phyloP scores from a whole-genome alignment of 179 eudicot species.

The Silene coronaria region DNA sequence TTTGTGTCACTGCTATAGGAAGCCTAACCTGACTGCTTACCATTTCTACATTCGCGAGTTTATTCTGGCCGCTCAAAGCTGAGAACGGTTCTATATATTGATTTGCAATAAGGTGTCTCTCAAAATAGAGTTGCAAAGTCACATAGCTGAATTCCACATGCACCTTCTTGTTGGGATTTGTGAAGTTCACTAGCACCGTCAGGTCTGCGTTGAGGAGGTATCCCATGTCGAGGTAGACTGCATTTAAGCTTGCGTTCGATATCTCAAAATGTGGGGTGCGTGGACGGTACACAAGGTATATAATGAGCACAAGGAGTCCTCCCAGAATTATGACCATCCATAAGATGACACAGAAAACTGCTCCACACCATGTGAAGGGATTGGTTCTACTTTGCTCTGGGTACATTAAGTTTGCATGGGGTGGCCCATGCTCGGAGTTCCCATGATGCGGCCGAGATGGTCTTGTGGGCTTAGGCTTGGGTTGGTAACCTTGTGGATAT shows the following conservation, averaged over 20 bases:
- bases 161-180: slow-evolving; percentile 67
- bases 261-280: slow-evolving; percentile 59
- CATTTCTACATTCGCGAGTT: slow-evolving; percentile 51
- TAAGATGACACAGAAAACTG: slow-evolving; percentile 53
- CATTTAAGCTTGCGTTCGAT: slow-evolving; percentile 51
- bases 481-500: neutral
- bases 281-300: slow-evolving; percentile 65
- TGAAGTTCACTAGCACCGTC: slow-evolving; percentile 66
- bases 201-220: slow-evolving; percentile 68
- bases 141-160: slow-evolving; percentile 60
- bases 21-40: slow-evolving; percentile 67
- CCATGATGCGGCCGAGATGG: slow-evolving; percentile 23
- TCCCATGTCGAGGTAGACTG: slow-evolving; percentile 76
- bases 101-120: slow-evolving; percentile 43
- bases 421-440: slow-evolving; percentile 14
- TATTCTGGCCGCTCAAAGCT: slow-evolving; percentile 29
- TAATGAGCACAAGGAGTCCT: slow-evolving; percentile 58
- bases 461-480: slow-evolving; percentile 17
- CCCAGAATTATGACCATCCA: slow-evolving; percentile 66
- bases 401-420: slow-evolving; percentile 28
- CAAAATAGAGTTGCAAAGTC: slow-evolving; percentile 46
- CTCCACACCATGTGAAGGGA: slow-evolving; percentile 56
- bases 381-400: slow-evolving; percentile 44
- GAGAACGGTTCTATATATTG: slow-evolving; percentile 59
- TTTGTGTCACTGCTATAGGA: slow-evolving; percentile 32